Percentiles rank a stretch among this genome's conserved stretches.
These are phyloP conservation scores for Cladosporium phlei DNA, from an alignment of 2,329 filamentous ascomycete species.

Conservation along the genomic window DNA sequence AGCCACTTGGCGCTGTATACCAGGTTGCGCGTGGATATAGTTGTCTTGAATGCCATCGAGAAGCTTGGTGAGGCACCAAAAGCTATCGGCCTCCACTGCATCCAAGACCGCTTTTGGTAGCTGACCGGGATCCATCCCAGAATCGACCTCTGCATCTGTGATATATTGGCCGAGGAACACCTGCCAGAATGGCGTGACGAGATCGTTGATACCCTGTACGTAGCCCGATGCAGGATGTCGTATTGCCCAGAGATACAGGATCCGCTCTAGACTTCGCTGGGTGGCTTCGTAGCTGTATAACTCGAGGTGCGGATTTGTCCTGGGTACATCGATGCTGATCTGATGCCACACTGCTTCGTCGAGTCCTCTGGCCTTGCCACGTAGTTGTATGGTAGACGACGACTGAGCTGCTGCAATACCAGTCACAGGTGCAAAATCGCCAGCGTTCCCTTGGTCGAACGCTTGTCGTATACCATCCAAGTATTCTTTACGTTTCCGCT, in stretches of 20 bases:
- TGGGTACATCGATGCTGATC: constrained; percentile 95
- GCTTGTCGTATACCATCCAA: constrained; percentile 77
- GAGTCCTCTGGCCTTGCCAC: constrained; percentile 67
- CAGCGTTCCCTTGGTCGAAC: constrained; percentile 52
- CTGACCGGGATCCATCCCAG: constrained; percentile 94
- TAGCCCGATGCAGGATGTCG: constrained; percentile 95
- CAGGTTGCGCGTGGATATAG: constrained; percentile 95
- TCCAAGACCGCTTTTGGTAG: constrained; percentile 85
- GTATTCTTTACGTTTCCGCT: constrained; percentile 94
- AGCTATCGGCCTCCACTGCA: constrained; percentile 94
- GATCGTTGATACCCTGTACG: constrained; percentile 96
- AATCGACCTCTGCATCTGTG: constrained; percentile 85
- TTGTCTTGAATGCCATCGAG: constrained; percentile 99
- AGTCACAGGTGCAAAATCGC: constrained; percentile 44
- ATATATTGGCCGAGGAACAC: constrained; percentile 94
- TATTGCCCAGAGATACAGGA: constrained; percentile 96
- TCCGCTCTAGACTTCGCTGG: constrained; percentile 86
- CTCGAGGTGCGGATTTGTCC: constrained; percentile 92
- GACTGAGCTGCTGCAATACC: constrained; percentile 46
- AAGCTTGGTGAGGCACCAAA: constrained; percentile 96
- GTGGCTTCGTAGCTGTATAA: constrained; percentile 95
- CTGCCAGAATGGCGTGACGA: constrained; percentile 97
- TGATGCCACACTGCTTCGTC: constrained; percentile 99
- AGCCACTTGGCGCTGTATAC: constrained; percentile 89
- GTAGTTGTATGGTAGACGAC: constrained; percentile 35